Evolutionary conservation across 768 basidiomycete genomes (phyloP).

Genomic region (Pleurotus citrinopileatus): DNA sequence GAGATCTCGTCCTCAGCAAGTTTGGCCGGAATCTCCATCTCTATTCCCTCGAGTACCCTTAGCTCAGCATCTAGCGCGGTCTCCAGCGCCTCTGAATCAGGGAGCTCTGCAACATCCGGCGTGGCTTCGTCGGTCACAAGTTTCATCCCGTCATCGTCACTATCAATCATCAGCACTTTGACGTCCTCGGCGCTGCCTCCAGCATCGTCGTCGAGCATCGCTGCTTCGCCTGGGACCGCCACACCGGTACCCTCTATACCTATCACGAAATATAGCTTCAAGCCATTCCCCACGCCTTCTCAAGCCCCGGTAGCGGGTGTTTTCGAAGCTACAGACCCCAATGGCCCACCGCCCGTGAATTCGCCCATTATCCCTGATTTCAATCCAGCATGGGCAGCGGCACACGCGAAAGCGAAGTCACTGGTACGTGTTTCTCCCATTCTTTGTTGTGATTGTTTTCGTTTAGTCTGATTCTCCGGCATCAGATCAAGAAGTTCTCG

Average conservation of each 20-base stretch:
- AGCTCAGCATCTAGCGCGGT: background rate
- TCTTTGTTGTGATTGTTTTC: background rate
- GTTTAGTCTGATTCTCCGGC: background rate
- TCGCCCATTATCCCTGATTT: slow-evolving; percentile 41
- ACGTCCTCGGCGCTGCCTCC: background rate
- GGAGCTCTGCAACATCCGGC: background rate
- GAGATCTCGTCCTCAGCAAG: background rate
- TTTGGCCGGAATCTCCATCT: background rate
- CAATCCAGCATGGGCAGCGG: slow-evolving; percentile 54
- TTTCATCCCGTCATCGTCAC: background rate
- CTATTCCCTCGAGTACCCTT: background rate
- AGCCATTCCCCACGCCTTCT: slow-evolving; percentile 60
- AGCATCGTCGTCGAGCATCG: background rate
- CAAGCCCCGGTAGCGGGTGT: slow-evolving; percentile 48
- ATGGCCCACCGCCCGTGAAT: slow-evolving; percentile 52
- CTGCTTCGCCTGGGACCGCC: background rate
- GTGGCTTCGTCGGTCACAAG: background rate
- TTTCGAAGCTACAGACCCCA: slow-evolving; percentile 54
- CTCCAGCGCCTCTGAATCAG: background rate
- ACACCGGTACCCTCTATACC: slow-evolving; percentile 22
- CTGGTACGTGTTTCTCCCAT: slow-evolving; percentile 35
- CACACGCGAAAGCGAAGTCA: slow-evolving; percentile 54
- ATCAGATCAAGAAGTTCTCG: slow-evolving; percentile 44
- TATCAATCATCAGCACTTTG: background rate
- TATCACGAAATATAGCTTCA: slow-evolving; percentile 43